A percentile compares a stretch with the other conserved stretches of the same genome.
These are phyloP conservation scores for Saccharomyces paradoxus DNA, from an alignment of 805 yeast genomes.

Conservation along the genomic window DNA sequence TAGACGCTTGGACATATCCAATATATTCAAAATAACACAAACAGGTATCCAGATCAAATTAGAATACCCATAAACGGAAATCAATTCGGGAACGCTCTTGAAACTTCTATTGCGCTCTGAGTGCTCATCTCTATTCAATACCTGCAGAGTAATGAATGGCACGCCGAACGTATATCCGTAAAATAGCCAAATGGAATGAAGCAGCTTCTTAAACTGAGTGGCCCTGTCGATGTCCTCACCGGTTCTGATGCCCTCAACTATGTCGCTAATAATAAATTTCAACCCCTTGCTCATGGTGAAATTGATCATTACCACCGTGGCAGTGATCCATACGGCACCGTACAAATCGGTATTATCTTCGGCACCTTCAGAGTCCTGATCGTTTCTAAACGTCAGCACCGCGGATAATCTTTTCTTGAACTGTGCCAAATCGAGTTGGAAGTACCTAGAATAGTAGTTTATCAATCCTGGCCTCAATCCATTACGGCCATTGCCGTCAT, in stretches of 20 bases:
- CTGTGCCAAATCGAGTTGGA: slow-evolving; percentile 13
- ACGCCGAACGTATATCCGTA: slow-evolving; percentile 67
- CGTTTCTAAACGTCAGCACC: slow-evolving; percentile 12
- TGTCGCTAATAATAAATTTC: slow-evolving; percentile 50
- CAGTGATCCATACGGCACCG: slow-evolving; percentile 88
- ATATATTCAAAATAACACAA: slow-evolving; percentile 33
- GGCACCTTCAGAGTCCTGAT: slow-evolving; percentile 18
- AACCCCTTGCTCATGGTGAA: slow-evolving; percentile 71
- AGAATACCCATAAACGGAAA: slow-evolving; percentile 80
- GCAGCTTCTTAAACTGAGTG: slow-evolving; percentile 52
- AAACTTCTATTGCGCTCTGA: slow-evolving; percentile 2
- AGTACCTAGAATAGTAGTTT: slow-evolving; percentile 21
- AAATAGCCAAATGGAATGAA: slow-evolving; percentile 60
- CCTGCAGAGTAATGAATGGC: slow-evolving; percentile 47
- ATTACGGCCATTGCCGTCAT: neutral
- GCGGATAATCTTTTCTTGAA: slow-evolving; percentile 9
- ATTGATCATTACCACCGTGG: slow-evolving; percentile 64
- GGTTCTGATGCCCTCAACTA: slow-evolving; percentile 32
- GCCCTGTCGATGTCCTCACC: slow-evolving; percentile 41
- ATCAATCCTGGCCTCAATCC: slow-evolving; percentile 18
- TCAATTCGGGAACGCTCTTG: slow-evolving; percentile 40
- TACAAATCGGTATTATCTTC: slow-evolving; percentile 55
- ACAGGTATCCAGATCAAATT: slow-evolving; percentile 82
- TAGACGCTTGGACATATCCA: slow-evolving; percentile 1
- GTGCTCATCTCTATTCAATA: slow-evolving; percentile 38